Base-by-base conservation (phyloP, 2,329 filamentous ascomycete species). In the Phaeomoniella chlamydospora region DNA sequence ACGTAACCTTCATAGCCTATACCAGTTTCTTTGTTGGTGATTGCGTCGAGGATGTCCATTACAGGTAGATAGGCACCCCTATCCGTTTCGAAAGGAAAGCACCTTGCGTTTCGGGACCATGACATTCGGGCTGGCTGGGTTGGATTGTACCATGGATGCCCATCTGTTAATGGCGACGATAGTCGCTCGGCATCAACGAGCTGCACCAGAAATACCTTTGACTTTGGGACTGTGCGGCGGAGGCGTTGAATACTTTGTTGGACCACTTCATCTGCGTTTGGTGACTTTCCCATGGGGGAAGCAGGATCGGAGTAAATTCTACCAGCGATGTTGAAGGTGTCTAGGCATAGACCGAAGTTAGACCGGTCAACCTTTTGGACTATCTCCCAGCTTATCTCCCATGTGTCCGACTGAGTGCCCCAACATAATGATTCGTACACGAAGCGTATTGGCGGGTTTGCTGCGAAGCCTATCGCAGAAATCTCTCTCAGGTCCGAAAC, bases 241-340 rank as follows among this genome's bases (percentile, higher is more conserved):
- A 85, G 57, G 3, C 66, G 59, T 18, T 60, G 52, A 31, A 84
- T 54, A 0, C 75, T 77, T 1, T 59, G 57, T 5, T 55, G 51
- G 1, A 80, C 63, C 1, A 64, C 68, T 4, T 59, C 55, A 2
- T 79, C 71, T 5, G 72, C 77, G 40, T 72, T 62, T 0, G 56
- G 43, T 0, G 61, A 70, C 43, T 64, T 65, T 3, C 77, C 72
- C 0, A 60, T 60, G 0, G 58, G 43, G 0, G 64, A 54, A 0
- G 71, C 55, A 0, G 80, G 81, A 47, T 87, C 80, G 0, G 77
- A 81, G 44, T 72, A 87, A 40, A 83, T 70, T 4, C 74, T 60
- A 1, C 72, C 80, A 0, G 79, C 72, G 40, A 87, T 79, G 54
- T 87, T 83, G 59, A 84, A 87, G 0, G 76, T 83, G 54, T 87